These are phyloP conservation scores for Passalora sequoiae DNA, from an alignment of 2,329 filamentous ascomycete species.

Conservation along the genomic window DNA sequence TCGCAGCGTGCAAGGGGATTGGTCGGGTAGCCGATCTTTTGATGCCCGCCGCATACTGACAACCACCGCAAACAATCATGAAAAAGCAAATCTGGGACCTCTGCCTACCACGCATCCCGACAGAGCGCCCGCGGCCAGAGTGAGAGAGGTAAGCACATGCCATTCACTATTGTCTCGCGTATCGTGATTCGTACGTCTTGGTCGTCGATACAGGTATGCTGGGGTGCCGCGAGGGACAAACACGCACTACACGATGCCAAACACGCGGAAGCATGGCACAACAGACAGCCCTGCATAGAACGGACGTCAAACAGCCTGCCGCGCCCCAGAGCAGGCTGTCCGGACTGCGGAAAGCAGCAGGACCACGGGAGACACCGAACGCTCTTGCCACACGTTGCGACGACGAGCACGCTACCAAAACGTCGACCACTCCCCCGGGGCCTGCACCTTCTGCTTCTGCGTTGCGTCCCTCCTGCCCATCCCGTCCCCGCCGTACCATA, in stretches of 20 bases:
- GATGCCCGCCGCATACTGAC: no score
- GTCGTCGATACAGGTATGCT: slow-evolving; percentile 7
- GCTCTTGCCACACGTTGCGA: slow-evolving; percentile 7
- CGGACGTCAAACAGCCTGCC: slow-evolving; percentile 20
- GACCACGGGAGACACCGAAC: slow-evolving; percentile 4
- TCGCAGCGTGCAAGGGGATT: no score
- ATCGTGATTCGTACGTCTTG: slow-evolving; percentile 1
- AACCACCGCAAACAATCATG: no score
- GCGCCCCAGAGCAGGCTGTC: slow-evolving; percentile 9
- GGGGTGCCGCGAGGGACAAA: slow-evolving; percentile 21
- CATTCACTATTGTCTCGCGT: slow-evolving; percentile 4
- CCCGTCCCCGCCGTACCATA: slow-evolving; percentile 2
- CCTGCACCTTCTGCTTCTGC: slow-evolving; percentile 3
- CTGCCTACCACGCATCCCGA: not conserved
- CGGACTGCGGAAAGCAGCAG: slow-evolving; percentile 16
- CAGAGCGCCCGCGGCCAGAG: slow-evolving; percentile 15
- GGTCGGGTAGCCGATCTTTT: no score
- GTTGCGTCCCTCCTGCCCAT: slow-evolving; percentile 4
- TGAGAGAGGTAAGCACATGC: slow-evolving; percentile 15
- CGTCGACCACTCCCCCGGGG: slow-evolving; percentile 1
- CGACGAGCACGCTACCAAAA: not conserved
- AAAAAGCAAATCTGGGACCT: no score
- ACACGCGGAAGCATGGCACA: slow-evolving; percentile 21
- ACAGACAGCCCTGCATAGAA: slow-evolving; percentile 20
- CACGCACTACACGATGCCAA: slow-evolving; percentile 16